A percentile compares a stretch with the other conserved stretches of the same genome.
phyloP scores from a whole-genome alignment of 805 yeast species.

The Alloascoidea hylecoeti region DNA sequence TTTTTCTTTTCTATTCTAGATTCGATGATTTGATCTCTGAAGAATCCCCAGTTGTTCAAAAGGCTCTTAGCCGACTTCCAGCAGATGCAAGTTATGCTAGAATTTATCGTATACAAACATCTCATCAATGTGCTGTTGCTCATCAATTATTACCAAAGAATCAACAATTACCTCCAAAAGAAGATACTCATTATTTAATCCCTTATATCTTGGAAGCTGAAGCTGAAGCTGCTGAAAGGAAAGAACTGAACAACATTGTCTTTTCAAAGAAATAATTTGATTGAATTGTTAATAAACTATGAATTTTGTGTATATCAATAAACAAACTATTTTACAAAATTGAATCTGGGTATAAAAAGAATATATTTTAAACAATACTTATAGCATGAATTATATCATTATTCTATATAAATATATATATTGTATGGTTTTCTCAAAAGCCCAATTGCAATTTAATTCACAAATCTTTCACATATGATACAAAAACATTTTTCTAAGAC shows the following conservation, averaged over 20 bases:
- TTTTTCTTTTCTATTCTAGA: slow-evolving; percentile 17
- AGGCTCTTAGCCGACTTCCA: slow-evolving; percentile 81
- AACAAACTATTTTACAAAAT: too few species aligned
- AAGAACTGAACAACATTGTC: slow-evolving; percentile 69
- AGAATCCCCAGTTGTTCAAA: slow-evolving; percentile 78
- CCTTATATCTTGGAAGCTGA: slow-evolving; percentile 92
- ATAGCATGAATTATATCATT: too few species aligned
- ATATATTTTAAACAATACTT: too few species aligned
- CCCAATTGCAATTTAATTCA: too few species aligned
- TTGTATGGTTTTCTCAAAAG: too few species aligned
- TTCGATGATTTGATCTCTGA: slow-evolving; percentile 80
- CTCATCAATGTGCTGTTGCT: slow-evolving; percentile 75
- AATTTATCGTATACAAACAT: slow-evolving; percentile 82
- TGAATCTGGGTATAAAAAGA: too few species aligned
- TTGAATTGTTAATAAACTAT: too few species aligned
- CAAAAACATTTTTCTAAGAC: too few species aligned
- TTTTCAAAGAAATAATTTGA: too few species aligned
- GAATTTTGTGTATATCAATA: too few species aligned
- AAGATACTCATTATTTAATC: slow-evolving; percentile 69
- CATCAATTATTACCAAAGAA: slow-evolving; percentile 76
- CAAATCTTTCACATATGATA: too few species aligned
- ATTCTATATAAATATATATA: too few species aligned
- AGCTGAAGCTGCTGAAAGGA: slow-evolving; percentile 80
- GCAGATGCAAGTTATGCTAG: slow-evolving; percentile 77
- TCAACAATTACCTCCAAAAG: slow-evolving; percentile 67